These are phyloP conservation scores for Fusarium solani-melongenae DNA, from an alignment of 2,329 filamentous ascomycete species.

Conservation along the genomic window DNA sequence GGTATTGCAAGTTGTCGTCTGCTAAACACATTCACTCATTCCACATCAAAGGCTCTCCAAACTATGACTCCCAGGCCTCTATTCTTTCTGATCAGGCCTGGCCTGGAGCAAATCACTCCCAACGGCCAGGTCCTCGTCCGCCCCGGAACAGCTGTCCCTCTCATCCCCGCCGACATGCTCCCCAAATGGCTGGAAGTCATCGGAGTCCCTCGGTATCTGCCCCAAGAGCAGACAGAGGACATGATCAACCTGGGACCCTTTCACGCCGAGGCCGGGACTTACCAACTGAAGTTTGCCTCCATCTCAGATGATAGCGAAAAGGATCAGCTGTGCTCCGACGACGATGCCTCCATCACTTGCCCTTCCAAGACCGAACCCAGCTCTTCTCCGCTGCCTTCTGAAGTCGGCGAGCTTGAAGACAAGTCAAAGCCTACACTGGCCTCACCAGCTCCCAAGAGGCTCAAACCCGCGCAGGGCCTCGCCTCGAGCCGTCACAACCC, in stretches of 20 bases:
- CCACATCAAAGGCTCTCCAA: background rate
- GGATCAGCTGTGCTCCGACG: background rate
- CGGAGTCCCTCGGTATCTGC: conserved; percentile 57
- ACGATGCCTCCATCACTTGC: background rate
- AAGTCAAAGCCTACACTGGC: background rate
- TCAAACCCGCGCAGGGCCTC: conserved; percentile 21
- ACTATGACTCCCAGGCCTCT: conserved; percentile 40
- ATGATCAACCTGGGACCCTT: conserved; percentile 53
- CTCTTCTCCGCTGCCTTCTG: background rate
- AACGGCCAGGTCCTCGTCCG: conserved; percentile 35
- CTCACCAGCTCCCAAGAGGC: background rate
- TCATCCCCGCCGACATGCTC: conserved; percentile 65
- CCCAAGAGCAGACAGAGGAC: conserved; percentile 50
- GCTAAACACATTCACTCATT: background rate
- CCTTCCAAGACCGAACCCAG: background rate
- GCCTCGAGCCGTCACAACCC: conserved; percentile 32
- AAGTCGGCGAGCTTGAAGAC: background rate
- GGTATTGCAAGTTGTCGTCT: background rate
- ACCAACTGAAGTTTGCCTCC: conserved; percentile 29
- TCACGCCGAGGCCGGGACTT: conserved; percentile 35
- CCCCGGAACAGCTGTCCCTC: conserved; percentile 58
- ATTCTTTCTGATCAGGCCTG: conserved; percentile 58
- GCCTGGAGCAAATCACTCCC: conserved; percentile 36
- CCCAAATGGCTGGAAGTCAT: conserved; percentile 57
- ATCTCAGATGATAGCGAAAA: background rate